Conservation (phyloP, 116 monocot genomes). For the Phalaenopsis hybrid region DNA sequence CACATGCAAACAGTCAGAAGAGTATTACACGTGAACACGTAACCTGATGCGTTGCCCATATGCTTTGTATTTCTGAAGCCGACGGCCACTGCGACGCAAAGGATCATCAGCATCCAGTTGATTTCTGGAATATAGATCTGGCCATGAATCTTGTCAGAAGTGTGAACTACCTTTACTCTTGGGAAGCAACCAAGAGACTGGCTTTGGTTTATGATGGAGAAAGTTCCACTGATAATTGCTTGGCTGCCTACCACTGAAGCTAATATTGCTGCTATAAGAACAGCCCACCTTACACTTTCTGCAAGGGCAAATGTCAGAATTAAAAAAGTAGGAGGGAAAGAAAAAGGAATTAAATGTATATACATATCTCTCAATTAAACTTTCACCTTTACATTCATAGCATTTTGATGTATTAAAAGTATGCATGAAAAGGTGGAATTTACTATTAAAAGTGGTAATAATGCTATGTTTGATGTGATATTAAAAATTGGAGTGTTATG, state of each 20-base stretch:
- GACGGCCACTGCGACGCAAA: slow-evolving; percentile 82
- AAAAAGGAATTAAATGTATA: too few relatives aligned
- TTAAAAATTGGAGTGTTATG: too few relatives aligned
- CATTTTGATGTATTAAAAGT: too few relatives aligned
- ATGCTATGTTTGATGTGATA: too few relatives aligned
- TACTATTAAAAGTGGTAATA: too few relatives aligned
- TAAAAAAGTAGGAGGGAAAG: neutral
- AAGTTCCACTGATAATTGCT: slow-evolving; percentile 88
- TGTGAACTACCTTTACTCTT: slow-evolving; percentile 81
- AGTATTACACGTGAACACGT: neutral
- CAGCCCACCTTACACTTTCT: slow-evolving; percentile 85
- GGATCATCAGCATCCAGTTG: slow-evolving; percentile 93
- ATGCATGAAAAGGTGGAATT: too few relatives aligned
- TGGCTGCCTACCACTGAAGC: slow-evolving; percentile 92
- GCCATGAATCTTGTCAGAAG: slow-evolving; percentile 83
- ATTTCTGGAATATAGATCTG: slow-evolving; percentile 96
- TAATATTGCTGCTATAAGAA: slow-evolving; percentile 70
- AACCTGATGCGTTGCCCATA: slow-evolving; percentile 95
- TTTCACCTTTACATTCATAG: too few relatives aligned
- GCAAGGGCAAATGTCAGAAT: neutral
- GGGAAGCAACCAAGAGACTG: slow-evolving; percentile 87
- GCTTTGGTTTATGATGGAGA: slow-evolving; percentile 96
- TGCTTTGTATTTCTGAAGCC: slow-evolving; percentile 89
- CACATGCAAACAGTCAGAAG: too few relatives aligned
- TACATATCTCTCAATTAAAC: too few relatives aligned